A percentile compares a stretch with the other conserved stretches of the same genome.
Evolutionary conservation across 352 stramenopile genomes (phyloP).

Genomic region (Thalassiosira delicatula): DNA sequence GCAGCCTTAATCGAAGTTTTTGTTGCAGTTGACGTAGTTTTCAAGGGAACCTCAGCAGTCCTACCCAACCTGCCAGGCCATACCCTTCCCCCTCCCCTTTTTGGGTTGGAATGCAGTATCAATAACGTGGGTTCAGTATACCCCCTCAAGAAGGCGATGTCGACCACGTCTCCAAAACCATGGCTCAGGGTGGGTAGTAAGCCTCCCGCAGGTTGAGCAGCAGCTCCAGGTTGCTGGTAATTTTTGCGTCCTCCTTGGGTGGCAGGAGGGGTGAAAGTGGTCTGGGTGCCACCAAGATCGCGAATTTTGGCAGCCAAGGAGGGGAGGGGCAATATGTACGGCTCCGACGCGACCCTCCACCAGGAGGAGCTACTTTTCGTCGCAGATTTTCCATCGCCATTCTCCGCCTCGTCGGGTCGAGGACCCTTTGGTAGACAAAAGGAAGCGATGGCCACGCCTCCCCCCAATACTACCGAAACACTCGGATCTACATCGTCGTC

Average conservation of each 20-base stretch:
- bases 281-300: conserved; percentile 16
- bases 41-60: conserved; percentile 37
- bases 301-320: conserved; percentile 47
- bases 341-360: conserved; percentile 72
- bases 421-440: conserved; percentile 51
- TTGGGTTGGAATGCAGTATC: conserved; percentile 75
- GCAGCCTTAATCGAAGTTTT: not conserved
- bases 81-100: conserved; percentile 49
- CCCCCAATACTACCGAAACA: conserved; percentile 72
- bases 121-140: conserved; percentile 76
- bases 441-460: conserved; percentile 74
- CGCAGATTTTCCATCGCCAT: too few relatives aligned
- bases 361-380: too few relatives aligned
- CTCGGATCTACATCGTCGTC: conserved; percentile 59
- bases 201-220: conserved; percentile 2
- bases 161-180: conserved; percentile 81
- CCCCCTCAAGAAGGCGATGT: conserved; percentile 67
- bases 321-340: conserved; percentile 71
- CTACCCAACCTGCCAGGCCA: conserved; percentile 71
- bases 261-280: not conserved
- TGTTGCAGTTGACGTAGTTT: too few relatives aligned
- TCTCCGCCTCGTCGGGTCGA: conserved; percentile 24
- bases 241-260: not conserved
- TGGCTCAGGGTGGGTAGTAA: conserved; percentile 50
- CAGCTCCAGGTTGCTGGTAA: conserved; percentile 30